Evolutionary conservation across 2,329 filamentous ascomycete species (phyloP).

Genomic region (Raffaelea ambrosiae): DNA sequence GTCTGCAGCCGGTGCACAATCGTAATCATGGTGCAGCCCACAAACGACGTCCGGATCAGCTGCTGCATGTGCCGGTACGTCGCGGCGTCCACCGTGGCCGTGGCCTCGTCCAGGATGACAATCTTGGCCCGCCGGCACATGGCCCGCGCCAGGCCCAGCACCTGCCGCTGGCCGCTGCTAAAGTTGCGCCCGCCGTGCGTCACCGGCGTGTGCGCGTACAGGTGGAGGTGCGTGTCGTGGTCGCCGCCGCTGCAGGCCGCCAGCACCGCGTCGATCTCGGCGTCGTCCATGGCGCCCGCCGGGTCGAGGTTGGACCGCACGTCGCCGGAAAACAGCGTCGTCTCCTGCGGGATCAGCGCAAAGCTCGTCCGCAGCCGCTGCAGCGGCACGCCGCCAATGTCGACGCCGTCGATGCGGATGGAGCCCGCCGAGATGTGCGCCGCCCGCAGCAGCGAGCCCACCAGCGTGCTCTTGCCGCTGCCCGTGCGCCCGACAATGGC

Average conservation of each 20-base stretch:
- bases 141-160: conserved; percentile 79
- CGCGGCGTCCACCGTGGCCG: conserved; percentile 83
- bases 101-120: conserved; percentile 91
- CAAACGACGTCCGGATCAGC: not conserved
- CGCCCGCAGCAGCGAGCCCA: conserved; percentile 79
- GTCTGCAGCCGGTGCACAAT: not conserved
- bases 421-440: conserved; percentile 77
- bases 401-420: conserved; percentile 77
- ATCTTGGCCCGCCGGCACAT: conserved; percentile 80
- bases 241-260: not conserved
- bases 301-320: not conserved
- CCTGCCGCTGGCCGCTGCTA: conserved; percentile 83
- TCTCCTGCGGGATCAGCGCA: conserved; percentile 90
- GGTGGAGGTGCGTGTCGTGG: not conserved
- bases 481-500: conserved; percentile 87
- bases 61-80: conserved; percentile 32
- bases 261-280: not conserved
- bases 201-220: not conserved
- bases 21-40: not conserved
- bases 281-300: conserved; percentile 14
- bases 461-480: conserved; percentile 84
- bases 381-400: conserved; percentile 77
- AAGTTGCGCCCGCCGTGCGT: no score
- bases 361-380: conserved; percentile 81
- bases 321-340: conserved; percentile 70